Percentiles rank a stretch among this genome's conserved stretches.
Conservation (phyloP, 2,329 filamentous ascomycete species). For the Claviceps fusiformis region DNA sequence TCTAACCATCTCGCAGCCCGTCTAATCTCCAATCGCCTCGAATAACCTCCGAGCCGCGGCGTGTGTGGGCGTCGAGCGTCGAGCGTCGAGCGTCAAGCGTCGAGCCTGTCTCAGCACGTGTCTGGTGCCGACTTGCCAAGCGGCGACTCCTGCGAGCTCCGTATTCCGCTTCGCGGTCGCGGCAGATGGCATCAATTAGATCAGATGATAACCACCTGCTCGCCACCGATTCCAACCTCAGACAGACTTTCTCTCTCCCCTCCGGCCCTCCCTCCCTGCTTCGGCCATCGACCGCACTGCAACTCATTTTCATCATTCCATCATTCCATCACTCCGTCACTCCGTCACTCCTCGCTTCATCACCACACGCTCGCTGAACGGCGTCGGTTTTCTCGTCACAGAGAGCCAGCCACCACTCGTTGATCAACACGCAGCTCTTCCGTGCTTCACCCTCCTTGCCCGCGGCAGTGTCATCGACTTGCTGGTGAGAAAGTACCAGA, state of each 20-base stretch:
- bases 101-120: too few species aligned
- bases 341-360: too few species aligned
- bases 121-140: too few species aligned
- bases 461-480: neutral
- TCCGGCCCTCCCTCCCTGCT: neutral
- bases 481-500: neutral
- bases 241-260: neutral
- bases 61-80: too few species aligned
- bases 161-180: neutral
- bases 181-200: neutral
- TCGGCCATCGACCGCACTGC: neutral
- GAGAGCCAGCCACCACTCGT: neutral
- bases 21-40: too few species aligned
- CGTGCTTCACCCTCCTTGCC: neutral
- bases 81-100: too few species aligned
- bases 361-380: neutral
- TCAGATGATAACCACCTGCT: neutral
- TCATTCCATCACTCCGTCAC: too few species aligned
- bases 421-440: neutral
- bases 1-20: neutral
- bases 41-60: too few species aligned
- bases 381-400: neutral
- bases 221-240: neutral
- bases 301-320: too few species aligned
- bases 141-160: neutral